A percentile compares a stretch with the other conserved stretches of the same genome.
Conservation (phyloP, 768 basidiomycete genomes). For the Lactifluus pinguis region DNA sequence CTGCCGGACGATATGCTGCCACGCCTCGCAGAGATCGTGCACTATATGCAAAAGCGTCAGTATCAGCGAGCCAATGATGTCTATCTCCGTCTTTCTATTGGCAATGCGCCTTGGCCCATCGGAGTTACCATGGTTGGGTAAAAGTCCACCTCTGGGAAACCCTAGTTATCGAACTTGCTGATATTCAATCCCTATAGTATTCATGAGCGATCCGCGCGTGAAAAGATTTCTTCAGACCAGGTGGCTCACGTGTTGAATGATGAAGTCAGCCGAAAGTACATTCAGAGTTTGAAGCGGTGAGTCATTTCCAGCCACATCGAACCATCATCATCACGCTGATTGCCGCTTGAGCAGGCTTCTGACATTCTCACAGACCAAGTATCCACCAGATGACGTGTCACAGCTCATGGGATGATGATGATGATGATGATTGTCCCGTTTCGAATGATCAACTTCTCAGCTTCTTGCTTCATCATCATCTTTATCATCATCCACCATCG, state of each 20-base stretch:
- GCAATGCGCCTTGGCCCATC: conserved; percentile 99
- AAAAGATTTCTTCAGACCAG: conserved; percentile 95
- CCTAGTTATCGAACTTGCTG: not conserved
- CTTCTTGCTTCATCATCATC: not conserved
- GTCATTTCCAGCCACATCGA: conserved; percentile 12
- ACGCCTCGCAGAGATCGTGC: conserved; percentile 87
- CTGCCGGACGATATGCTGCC: conserved; percentile 78
- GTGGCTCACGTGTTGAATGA: conserved; percentile 98
- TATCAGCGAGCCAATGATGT: conserved; percentile 96
- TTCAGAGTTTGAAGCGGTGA: conserved; percentile 94
- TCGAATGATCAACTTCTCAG: not conserved
- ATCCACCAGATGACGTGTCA: conserved; percentile 86
- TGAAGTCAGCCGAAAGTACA: conserved; percentile 97
- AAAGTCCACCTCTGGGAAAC: conserved; percentile 24
- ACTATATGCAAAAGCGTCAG: conserved; percentile 92
- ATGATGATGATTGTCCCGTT: conserved; percentile 3
- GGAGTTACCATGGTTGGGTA: conserved; percentile 99
- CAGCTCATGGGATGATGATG: conserved; percentile 74
- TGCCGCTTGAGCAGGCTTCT: conserved; percentile 49
- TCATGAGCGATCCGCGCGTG: conserved; percentile 94
- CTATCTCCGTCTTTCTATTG: conserved; percentile 93
- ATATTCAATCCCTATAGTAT: conserved; percentile 43
- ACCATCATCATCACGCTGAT: conserved; percentile 11
- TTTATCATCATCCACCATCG: not conserved
- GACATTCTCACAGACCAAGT: conserved; percentile 93